Percentiles rank a stretch among this genome's conserved stretches.
Evolutionary conservation across 2,329 filamentous ascomycete species (phyloP).

Genomic region (Fusarium drepaniforme): DNA sequence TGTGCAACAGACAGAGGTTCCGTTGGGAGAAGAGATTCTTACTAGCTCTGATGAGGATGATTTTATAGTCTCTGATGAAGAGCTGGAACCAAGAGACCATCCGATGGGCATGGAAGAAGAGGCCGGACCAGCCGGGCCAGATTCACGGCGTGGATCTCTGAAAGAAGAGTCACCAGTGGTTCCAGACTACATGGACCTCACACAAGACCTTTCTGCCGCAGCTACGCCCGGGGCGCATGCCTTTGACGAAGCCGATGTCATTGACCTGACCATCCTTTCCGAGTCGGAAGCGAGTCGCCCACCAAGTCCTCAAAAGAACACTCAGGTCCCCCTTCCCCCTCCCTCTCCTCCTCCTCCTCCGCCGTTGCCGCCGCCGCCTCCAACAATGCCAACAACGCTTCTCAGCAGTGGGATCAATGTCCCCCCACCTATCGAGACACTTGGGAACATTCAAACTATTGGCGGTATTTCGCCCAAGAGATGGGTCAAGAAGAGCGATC

Average conservation of each 20-base stretch:
- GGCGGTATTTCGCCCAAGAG: conserved; percentile 24
- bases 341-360: background rate
- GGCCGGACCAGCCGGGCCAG: background rate
- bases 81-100: conserved; percentile 1
- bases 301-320: background rate
- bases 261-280: conserved; percentile 44
- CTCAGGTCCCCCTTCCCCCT: background rate
- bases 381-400: background rate
- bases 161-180: conserved; percentile 38
- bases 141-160: conserved; percentile 2
- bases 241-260: conserved; percentile 15
- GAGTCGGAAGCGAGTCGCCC: conserved; percentile 13
- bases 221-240: background rate
- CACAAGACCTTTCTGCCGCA: conserved; percentile 40
- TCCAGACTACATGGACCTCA: conserved; percentile 46
- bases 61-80: conserved; percentile 60
- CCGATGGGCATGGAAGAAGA: conserved; percentile 19
- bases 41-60: conserved; percentile 62
- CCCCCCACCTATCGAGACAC: conserved; percentile 35
- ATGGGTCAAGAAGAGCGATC: conserved; percentile 46
- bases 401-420: background rate
- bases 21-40: conserved; percentile 62
- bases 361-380: background rate
- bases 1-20: conserved; percentile 1
- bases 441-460: conserved; percentile 43